Percentiles rank a stretch among this genome's conserved stretches.
Evolutionary conservation across 2,329 filamentous ascomycete species (phyloP).

Genomic region (Fusarium papillatum): DNA sequence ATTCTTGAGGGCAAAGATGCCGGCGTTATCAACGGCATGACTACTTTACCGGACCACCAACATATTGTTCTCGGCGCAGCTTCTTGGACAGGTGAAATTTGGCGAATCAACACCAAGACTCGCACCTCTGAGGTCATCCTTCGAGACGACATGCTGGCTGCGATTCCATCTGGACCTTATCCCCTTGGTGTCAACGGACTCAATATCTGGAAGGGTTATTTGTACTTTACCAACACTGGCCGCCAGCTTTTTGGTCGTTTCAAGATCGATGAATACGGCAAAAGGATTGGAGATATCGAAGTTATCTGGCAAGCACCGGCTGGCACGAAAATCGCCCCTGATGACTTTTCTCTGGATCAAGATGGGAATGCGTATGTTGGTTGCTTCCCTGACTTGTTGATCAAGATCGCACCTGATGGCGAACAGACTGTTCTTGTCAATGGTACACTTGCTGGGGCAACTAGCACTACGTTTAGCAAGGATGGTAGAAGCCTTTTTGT

Average conservation of each 20-base stretch:
- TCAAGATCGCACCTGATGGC: not conserved
- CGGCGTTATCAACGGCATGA: conserved; percentile 5
- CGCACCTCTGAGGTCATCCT: not conserved
- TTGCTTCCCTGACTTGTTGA: not conserved
- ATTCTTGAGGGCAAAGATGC: conserved; percentile 1
- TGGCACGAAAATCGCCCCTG: not conserved
- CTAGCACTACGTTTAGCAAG: not conserved
- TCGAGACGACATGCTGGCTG: not conserved
- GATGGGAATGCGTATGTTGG: not conserved
- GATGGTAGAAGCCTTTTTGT: not conserved
- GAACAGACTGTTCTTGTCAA: not conserved
- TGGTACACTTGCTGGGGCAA: not conserved
- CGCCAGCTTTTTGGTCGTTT: not conserved
- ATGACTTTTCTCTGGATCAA: conserved; percentile 6
- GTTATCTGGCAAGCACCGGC: not conserved
- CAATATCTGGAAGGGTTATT: not conserved
- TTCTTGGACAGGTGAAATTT: conserved; percentile 10
- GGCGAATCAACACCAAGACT: not conserved
- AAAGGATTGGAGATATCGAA: not conserved
- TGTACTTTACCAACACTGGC: conserved; percentile 15
- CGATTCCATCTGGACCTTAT: not conserved
- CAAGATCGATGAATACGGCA: conserved; percentile 3
- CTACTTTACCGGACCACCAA: not conserved
- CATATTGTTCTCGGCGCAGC: conserved; percentile 16
- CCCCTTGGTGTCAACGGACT: conserved; percentile 5